Base-by-base conservation (phyloP, 2,329 filamentous ascomycete species). In the Mycosphaerella sp. region DNA sequence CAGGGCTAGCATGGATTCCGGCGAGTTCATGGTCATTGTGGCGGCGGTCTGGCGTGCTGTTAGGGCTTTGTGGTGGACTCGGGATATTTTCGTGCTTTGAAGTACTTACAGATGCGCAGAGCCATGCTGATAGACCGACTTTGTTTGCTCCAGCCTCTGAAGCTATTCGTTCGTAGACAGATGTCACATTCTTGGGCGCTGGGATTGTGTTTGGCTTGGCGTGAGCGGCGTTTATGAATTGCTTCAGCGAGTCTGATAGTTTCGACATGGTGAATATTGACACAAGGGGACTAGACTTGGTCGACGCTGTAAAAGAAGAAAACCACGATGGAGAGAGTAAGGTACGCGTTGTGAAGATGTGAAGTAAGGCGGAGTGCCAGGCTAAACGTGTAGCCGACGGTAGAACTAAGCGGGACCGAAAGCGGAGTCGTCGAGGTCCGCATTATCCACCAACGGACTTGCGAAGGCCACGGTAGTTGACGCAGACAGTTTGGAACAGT, bases 21-120 rank as follows among this genome's bases (percentile, higher is more conserved):
- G 87, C 1, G 87, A 89, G 73, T 94, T 93, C 74, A 93, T 81
- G 1, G 88, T 93, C 72, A 91, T 87, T 1, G 87, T 89, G 14
- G 87, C 84, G 28, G 87, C 88, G 0, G 87, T 85, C 83, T 88
- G 21, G n/a, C 17, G 6, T 9, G 18, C 25, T 18, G 34, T 28
- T 10, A 49, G 43, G 12, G 16, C 28, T 39, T 7, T 17, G 21
- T 25, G 21, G 3, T 4, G 6, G 3, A n/a, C n/a, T 25, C 7
- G 0, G 5, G 43, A 35, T n/a, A 6, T 17, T 17, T 10, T 6
- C 1, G 10, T 34, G 28, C 12, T 18, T 25, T 32, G 18, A 21
- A 18, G 37, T 14, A 47, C 73, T 10, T 65, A 84, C 82, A 32
- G 84, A 82, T 34, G 87, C 70, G 13, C 80, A 78, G 13, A 88